phyloP scores from a whole-genome alignment of 1,284 basidiomycete species.

The Apiotrichum laibachii region DNA sequence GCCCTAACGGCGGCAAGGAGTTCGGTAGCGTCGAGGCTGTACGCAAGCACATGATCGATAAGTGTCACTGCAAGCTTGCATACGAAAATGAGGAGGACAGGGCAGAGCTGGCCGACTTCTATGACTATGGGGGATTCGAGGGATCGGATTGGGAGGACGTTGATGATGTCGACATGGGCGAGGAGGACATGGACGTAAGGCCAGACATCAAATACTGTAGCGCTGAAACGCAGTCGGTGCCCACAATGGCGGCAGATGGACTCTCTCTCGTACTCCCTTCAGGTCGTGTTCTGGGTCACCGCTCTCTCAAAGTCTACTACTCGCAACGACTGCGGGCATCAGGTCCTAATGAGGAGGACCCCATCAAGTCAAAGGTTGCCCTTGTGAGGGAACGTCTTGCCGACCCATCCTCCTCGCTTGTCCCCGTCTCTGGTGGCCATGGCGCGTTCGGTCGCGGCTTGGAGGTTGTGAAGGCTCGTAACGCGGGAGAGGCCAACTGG shows the following conservation, averaged over 20 bases:
- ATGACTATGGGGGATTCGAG: slow-evolving; percentile 78
- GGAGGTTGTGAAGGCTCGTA: slow-evolving; percentile 83
- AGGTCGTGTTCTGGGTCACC: slow-evolving; percentile 87
- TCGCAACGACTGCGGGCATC: slow-evolving; percentile 66
- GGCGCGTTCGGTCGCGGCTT: slow-evolving; percentile 78
- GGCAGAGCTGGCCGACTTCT: slow-evolving; percentile 87
- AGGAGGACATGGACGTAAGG: slow-evolving; percentile 14
- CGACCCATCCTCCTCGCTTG: slow-evolving; percentile 75
- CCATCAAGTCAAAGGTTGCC: slow-evolving; percentile 53
- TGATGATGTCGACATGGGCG: slow-evolving; percentile 33
- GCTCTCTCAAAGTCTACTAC: slow-evolving; percentile 82
- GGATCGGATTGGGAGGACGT: slow-evolving; percentile 51
- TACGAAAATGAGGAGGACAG: slow-evolving; percentile 79
- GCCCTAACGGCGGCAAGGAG: slow-evolving; percentile 70
- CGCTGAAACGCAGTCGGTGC: not conserved
- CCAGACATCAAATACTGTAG: no score
- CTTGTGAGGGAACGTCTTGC: slow-evolving; percentile 69
- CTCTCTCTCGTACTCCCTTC: slow-evolving; percentile 94
- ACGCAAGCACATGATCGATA: slow-evolving; percentile 89
- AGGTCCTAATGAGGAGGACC: slow-evolving; percentile 54
- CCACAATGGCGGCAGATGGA: slow-evolving; percentile 53
- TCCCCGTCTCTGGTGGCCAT: slow-evolving; percentile 79
- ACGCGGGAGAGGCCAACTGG: slow-evolving; percentile 88
- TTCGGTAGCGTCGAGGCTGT: slow-evolving; percentile 79
- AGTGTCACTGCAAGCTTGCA: slow-evolving; percentile 92